Conservation (phyloP, 1,139 yeast species). For the Taphrina sp. region DNA sequence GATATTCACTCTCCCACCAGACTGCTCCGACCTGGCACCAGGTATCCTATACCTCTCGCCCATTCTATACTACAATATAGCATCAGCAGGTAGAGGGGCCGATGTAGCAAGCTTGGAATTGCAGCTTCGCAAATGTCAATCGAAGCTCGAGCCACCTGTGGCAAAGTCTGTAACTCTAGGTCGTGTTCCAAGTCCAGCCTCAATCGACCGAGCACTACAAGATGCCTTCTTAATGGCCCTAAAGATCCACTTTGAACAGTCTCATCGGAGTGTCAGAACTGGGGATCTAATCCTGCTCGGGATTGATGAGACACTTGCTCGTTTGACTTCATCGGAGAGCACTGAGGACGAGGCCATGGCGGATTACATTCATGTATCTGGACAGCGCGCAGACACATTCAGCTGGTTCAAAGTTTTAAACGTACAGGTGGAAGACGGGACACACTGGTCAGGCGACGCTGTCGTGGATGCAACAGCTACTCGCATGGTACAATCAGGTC, state of each 20-base stretch:
- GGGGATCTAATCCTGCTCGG: conserved; percentile 75
- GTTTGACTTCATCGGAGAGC: conserved; percentile 48
- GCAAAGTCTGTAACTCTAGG: conserved; percentile 55
- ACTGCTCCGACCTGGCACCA: not conserved
- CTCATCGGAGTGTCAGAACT: conserved; percentile 56
- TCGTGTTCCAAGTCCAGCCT: conserved; percentile 66
- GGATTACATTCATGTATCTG: conserved; percentile 33
- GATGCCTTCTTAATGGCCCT: conserved; percentile 63
- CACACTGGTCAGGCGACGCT: conserved; percentile 42
- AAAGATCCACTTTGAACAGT: conserved; percentile 59
- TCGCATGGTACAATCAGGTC: conserved; percentile 66
- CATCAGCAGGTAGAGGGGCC: no score
- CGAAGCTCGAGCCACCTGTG: conserved; percentile 14
- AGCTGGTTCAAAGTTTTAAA: conserved; percentile 77
- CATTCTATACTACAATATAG: conserved; percentile 55
- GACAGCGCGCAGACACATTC: conserved; percentile 65
- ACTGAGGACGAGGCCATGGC: conserved; percentile 41
- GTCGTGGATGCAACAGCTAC: conserved; percentile 65
- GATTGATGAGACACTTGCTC: conserved; percentile 68
- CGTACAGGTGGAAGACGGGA: conserved; percentile 47
- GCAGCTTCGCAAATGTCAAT: conserved; percentile 35
- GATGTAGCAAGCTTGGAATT: conserved; percentile 44
- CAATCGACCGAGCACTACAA: conserved; percentile 67
- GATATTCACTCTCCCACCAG: conserved; percentile 10
- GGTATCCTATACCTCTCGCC: conserved; percentile 63